Evolutionary conservation across 2,329 filamentous ascomycete species (phyloP), one percentile per base, ranked within the genome.

Genomic region (Pseudocercospora musae): DNA sequence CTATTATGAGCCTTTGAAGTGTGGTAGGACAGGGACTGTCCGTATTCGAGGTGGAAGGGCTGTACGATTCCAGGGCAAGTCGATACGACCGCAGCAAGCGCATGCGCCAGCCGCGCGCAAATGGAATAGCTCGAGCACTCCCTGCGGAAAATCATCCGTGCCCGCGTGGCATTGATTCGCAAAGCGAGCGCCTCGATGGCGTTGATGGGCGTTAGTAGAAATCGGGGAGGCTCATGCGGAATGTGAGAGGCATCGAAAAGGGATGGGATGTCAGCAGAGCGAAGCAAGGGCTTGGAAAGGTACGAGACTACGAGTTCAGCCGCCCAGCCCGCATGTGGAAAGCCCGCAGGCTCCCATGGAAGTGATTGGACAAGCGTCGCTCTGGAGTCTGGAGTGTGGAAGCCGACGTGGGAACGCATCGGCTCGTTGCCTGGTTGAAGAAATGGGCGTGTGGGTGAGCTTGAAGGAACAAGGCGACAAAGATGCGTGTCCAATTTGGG

Each of bases 281-380:
- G 37, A 48, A 54, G 60, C 60, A 62, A 62, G 60, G 60, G 49
- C 58, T 18, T 40, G 44, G 48, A 50, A 49, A 62, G 60, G 60
- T n/a, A n/a, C n/a, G n/a, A n/a, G n/a, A n/a, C n/a, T 62, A 62
- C 60, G 60, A 58, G 60, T 56, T 15, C 53, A 21, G 20, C 50
- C 53, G 37, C 31, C 50, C 50, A 54, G 33, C 37, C 29, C 53
- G 56, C 58, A 44, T 56, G 49, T 44, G 59, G 59, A 44, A 29
- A 25, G 54, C 21, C 54, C 55, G 44, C 23, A 33, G 46, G 33
- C 55, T 56, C 48, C 55, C 50, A 40, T 27, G 37, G 37, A 10
- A 55, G 13, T 50, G 33, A 62, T 62, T 58, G 60, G 60, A 33
- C 48, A 50, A 25, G 40, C 60, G 57, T 18, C 25, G 55, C 55